Evolutionary conservation across 257 asterid genomes (phyloP).

Genomic region (Capsicum rhomboideum): DNA sequence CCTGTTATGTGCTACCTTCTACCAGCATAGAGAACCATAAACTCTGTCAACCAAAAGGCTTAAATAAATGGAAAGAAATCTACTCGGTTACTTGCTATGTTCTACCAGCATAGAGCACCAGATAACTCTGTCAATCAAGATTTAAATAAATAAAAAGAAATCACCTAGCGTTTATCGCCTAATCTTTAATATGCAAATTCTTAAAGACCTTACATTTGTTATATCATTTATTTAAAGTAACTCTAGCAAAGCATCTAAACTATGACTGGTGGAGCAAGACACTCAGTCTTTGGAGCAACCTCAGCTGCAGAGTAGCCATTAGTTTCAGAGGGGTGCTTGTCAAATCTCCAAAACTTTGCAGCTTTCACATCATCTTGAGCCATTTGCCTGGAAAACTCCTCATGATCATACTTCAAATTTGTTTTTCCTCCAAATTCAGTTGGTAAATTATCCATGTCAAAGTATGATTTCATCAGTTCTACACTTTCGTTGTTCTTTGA

Average conservation of each 20-base stretch:
- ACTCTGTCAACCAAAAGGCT: background rate
- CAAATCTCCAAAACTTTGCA: constrained; percentile 69
- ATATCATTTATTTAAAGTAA: background rate
- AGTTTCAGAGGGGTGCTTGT: constrained; percentile 24
- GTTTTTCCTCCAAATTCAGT: constrained; percentile 90
- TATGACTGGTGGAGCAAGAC: constrained; percentile 30
- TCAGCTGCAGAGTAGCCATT: constrained; percentile 46
- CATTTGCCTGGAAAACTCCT: constrained; percentile 82
- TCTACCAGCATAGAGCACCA: background rate
- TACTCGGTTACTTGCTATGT: background rate
- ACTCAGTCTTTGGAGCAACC: constrained; percentile 49
- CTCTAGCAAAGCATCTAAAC: background rate
- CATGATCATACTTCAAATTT: constrained; percentile 69
- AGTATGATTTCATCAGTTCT: constrained; percentile 69
- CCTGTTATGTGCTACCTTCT: background rate
- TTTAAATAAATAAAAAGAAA: background rate
- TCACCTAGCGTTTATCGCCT: background rate
- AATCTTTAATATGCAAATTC: background rate
- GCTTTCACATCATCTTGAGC: constrained; percentile 65
- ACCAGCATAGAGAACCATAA: background rate
- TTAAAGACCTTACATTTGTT: background rate
- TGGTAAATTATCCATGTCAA: constrained; percentile 82
- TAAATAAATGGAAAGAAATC: background rate
- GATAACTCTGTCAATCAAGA: background rate
- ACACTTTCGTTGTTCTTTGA: constrained; percentile 87